Evolutionary conservation across 306 rosid genomes (phyloP), one percentile per base, ranked within the genome.

Genomic region (Lithocarpus polystachyus): DNA sequence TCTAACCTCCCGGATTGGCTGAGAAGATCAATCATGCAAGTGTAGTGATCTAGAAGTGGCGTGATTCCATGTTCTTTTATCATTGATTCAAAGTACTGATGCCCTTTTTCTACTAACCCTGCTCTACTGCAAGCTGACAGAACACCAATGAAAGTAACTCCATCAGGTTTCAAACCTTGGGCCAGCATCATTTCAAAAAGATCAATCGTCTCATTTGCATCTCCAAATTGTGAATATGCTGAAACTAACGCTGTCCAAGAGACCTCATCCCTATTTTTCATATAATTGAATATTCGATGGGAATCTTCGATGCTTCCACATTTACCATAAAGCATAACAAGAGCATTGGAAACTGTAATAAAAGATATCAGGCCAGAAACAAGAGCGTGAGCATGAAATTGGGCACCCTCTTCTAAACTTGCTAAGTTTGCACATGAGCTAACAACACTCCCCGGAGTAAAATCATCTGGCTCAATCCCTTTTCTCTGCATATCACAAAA

Each of bases 171-270:
- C 80, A 92, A 82, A 68, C 89, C 87, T 71, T 82, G 79, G 22
- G 80, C 80, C 76, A 90, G 53, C 97, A 94, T 92, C 71, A 77
- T 87, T 82, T 90, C 97, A 74, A 88, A 94, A 64, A 94, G 81
- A 56, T 80, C 52, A 68, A 94, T 80, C 48, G 98, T 88, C 85
- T 90, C 94, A 31, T 87, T 76, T 59, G 89, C 98, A 75, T 94
- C 89, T 77, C 97, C 97, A 86, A 89, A 92, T 71, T 86, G 88
- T 24, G 97, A 92, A 52, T 90, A 89, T 56, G 93, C 98, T 40
- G 97, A 89, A 82, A 94, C 93, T 89, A 92, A 82, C 67, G 98
- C 97, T 26, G 98, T 92, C 98, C 98, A 94, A 5, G 98, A 88
- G 69, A 94, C 93, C 85, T 90, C 92, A 78, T 94, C 98, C 79